Percentiles rank a stretch among this genome's conserved stretches.
Conservation (phyloP, 306 rosid genomes). For the Cucurbita ficifolia region DNA sequence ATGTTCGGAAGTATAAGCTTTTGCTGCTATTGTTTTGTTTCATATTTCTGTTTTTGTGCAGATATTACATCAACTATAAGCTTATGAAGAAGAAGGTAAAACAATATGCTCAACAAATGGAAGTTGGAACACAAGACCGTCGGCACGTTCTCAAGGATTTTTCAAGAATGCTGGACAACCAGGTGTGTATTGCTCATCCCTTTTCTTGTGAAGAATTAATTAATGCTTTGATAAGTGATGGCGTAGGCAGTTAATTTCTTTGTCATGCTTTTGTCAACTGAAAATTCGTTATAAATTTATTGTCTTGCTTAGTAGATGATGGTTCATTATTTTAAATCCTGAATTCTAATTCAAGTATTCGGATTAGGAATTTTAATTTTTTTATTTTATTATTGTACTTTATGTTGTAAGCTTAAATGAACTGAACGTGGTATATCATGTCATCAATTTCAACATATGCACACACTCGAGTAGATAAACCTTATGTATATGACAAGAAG, state of each 20-base stretch:
- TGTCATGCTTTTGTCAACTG: background rate
- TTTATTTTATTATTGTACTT: background rate
- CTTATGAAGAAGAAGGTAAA: conserved; percentile 84
- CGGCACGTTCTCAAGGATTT: conserved; percentile 88
- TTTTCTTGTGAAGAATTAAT: background rate
- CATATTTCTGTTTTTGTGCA: conserved; percentile 13
- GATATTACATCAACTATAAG: conserved; percentile 91
- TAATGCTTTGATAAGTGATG: background rate
- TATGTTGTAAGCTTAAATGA: background rate
- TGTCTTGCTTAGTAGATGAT: background rate
- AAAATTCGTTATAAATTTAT: background rate
- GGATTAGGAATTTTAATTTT: background rate
- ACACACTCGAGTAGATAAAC: background rate
- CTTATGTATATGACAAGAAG: background rate
- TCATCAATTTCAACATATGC: background rate
- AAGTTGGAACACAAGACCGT: conserved; percentile 67
- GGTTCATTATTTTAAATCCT: background rate
- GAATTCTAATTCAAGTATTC: background rate
- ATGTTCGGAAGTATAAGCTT: background rate
- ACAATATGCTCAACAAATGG: conserved; percentile 77
- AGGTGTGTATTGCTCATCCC: conserved; percentile 28
- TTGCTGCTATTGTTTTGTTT: background rate
- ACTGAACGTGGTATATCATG: background rate
- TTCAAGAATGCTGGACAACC: conserved; percentile 89
- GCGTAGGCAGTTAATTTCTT: background rate